These are phyloP conservation scores for Paracamarosporium sp. DNA, from an alignment of 2,329 filamentous ascomycete genomes.

Conservation along the genomic window DNA sequence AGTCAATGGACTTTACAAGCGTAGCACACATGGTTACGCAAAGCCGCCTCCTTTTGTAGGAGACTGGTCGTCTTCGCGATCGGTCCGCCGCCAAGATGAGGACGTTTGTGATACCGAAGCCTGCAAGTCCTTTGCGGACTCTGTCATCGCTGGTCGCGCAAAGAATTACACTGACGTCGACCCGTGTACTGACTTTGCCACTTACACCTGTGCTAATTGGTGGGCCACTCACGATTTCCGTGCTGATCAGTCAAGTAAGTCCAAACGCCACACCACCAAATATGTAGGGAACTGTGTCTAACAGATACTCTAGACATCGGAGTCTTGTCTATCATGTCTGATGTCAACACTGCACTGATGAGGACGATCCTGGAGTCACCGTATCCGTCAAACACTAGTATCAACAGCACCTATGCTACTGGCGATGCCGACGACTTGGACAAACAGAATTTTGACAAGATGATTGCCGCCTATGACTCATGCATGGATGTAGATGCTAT, in stretches of 20 bases:
- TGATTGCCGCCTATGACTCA: slow-evolving; percentile 67
- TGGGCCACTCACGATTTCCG: slow-evolving; percentile 67
- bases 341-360: slow-evolving; percentile 46
- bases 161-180: slow-evolving; percentile 64
- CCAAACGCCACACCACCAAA: slow-evolving; percentile 41
- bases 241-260: slow-evolving; percentile 65
- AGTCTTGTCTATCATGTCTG: slow-evolving; percentile 10
- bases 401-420: slow-evolving; percentile 10
- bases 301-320: slow-evolving; percentile 7
- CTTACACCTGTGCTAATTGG: slow-evolving; percentile 71
- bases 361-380: slow-evolving; percentile 66
- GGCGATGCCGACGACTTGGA: slow-evolving; percentile 51
- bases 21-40: background rate
- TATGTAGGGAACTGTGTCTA: background rate
- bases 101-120: slow-evolving; percentile 8
- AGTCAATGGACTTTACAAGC: slow-evolving; percentile 6
- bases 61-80: slow-evolving; percentile 2
- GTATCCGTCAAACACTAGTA: slow-evolving; percentile 44
- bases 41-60: slow-evolving; percentile 8
- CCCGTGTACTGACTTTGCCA: slow-evolving; percentile 70
- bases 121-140: slow-evolving; percentile 12
- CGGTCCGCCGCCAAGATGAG: slow-evolving; percentile 5
- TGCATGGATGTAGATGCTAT: slow-evolving; percentile 68
- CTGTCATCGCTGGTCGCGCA: slow-evolving; percentile 9
- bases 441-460: slow-evolving; percentile 67